phyloP scores from a whole-genome alignment of 2,329 filamentous ascomycete species.

The Cladosporium sphaerospermum region DNA sequence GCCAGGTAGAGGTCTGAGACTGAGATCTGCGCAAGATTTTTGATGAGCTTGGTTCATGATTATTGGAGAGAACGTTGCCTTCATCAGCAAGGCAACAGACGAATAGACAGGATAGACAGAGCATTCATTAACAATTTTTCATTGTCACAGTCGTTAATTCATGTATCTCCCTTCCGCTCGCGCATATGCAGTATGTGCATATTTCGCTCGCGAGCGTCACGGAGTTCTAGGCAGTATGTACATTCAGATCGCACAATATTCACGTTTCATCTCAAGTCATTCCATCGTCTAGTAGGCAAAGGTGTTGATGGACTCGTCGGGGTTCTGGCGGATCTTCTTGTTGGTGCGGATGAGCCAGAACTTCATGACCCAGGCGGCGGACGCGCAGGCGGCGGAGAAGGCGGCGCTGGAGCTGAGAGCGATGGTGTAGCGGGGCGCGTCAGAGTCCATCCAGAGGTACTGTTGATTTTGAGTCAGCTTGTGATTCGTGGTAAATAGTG shows the following conservation, averaged over 20 bases:
- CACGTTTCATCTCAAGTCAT: no score
- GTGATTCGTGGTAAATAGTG: not conserved
- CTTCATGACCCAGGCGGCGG: constrained; percentile 41
- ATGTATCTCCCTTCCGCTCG: no score
- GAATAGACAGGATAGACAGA: not conserved
- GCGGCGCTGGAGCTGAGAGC: constrained; percentile 41
- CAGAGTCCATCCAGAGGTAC: constrained; percentile 44
- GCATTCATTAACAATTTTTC: no score
- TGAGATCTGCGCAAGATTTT: not conserved
- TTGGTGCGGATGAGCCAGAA: constrained; percentile 39
- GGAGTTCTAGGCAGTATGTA: no score
- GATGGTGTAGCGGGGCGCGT: constrained; percentile 41
- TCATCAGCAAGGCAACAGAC: not conserved
- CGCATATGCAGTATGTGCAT: no score
- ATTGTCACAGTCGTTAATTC: no score
- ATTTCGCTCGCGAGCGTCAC: no score
- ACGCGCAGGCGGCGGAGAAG: constrained; percentile 39
- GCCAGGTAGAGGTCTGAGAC: not conserved
- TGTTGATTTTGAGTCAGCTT: not conserved
- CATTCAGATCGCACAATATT: no score
- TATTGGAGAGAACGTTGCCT: no score
- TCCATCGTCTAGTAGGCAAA: constrained; percentile 22
- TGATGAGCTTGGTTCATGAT: no score
- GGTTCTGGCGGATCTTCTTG: constrained; percentile 28
- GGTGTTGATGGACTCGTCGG: constrained; percentile 24